Base-by-base conservation (phyloP, 129 eudicot genomes). In the Flaveria trinervia region DNA sequence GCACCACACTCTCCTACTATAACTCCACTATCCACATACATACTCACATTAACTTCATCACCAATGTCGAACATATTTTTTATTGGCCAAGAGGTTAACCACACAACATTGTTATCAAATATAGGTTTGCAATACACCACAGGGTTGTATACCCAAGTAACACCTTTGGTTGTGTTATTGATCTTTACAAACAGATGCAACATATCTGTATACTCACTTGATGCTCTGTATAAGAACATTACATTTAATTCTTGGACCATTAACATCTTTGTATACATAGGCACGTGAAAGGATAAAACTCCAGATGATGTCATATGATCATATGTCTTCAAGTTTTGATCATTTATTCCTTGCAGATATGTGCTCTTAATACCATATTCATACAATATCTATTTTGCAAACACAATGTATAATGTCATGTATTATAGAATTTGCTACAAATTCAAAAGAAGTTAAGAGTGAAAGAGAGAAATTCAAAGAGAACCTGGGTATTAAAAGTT, bases 81-180 rank as follows among this genome's bases (percentile, higher is more conserved):
- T 9, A 57, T 57, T 18, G 64, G 15, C 64, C 64, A 57, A 3
- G 22, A 57, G 30, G 15, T 57, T 57, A 57, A 22, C 64, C 64
- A 57, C 15, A 57, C 64, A 20, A 57, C 81, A 15, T 55, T 60
- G 13, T 68, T 64, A 30, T 25, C 68, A 25, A 26, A 7, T 70
- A 2, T 26, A 2, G 81, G 75, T 18, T 20, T 67, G 6, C 69
- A 39, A 41, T 18, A 77, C 67, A 25, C 51, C 12, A 39, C 1
- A 69, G 81, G 81, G 30, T 49, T 51, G 59, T 77, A 68, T 16
- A 77, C 22, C 71, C 61, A 78, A 5, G 61, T 70, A 52, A 70
- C 41, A n/a, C 50, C 71, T 26, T 70, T 78, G 61, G 64, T 70
- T 28, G 10, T 69, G 62, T 74, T 81, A 1, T 23, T 36, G 10